These are phyloP conservation scores for Clavariopsis aquatica DNA, from an alignment of 495 filamentous ascomycete genomes.

Conservation along the genomic window DNA sequence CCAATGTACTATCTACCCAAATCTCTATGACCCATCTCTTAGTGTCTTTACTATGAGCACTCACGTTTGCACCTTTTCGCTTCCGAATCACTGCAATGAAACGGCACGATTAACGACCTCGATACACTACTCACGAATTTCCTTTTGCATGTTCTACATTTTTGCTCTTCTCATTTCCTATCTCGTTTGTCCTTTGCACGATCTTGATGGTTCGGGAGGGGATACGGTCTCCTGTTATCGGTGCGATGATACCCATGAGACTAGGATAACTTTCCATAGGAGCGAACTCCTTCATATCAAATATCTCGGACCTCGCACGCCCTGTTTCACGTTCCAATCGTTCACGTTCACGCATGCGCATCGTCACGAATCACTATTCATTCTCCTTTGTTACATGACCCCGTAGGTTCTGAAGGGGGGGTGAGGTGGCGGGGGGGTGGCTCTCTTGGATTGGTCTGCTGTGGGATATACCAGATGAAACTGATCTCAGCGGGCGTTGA, in stretches of 20 bases:
- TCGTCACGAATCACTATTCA: background rate
- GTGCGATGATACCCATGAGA: conserved; percentile 40
- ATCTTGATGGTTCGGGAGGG: conserved; percentile 12
- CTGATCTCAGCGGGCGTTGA: conserved; percentile 21
- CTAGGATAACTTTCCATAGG: conserved; percentile 25
- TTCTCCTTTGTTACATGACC: background rate
- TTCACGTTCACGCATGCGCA: conserved; percentile 20
- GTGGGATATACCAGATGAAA: conserved; percentile 24
- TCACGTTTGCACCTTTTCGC: background rate
- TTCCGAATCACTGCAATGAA: background rate
- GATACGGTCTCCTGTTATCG: conserved; percentile 26
- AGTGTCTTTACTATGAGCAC: background rate
- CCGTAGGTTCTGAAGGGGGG: background rate
- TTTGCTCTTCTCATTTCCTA: background rate
- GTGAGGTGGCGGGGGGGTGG: background rate
- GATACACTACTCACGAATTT: conserved; percentile 29
- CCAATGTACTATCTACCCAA: background rate
- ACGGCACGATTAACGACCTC: conserved; percentile 30
- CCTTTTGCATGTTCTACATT: conserved; percentile 15
- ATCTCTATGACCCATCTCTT: background rate
- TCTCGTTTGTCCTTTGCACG: conserved; percentile 8
- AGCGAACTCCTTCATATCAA: conserved; percentile 11
- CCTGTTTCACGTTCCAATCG: background rate
- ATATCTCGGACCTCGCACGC: background rate
- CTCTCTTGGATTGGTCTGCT: background rate